These are phyloP conservation scores for Corymbia calophylla DNA, from an alignment of 441 rosid species.

Conservation along the genomic window DNA sequence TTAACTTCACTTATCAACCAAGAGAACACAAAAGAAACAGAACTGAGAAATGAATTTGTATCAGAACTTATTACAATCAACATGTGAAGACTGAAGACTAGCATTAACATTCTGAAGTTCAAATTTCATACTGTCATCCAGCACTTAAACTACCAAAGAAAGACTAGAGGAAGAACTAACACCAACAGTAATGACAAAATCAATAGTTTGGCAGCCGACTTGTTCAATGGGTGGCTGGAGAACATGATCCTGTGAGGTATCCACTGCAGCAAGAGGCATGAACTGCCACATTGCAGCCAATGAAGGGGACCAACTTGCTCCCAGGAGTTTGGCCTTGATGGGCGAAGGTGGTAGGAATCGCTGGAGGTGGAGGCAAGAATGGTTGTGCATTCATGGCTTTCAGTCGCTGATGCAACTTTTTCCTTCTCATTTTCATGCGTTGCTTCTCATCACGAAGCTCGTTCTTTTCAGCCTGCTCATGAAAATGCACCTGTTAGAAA, in stretches of 20 bases:
- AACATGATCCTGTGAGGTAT: conserved; percentile 95
- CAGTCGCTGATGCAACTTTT: conserved; percentile 80
- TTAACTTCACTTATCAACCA: neutral
- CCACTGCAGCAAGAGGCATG: conserved; percentile 92
- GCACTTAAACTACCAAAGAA: conserved; percentile 35
- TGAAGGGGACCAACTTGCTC: conserved; percentile 85
- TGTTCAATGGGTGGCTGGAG: conserved; percentile 93
- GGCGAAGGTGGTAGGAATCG: conserved; percentile 66
- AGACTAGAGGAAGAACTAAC: conserved; percentile 21
- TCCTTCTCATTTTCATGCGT: conserved; percentile 74
- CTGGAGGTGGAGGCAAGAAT: conserved; percentile 61
- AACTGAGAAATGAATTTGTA: neutral
- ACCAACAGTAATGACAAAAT: conserved; percentile 27
- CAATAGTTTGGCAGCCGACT: conserved; percentile 22
- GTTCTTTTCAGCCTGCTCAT: conserved; percentile 71
- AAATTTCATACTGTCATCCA: conserved; percentile 12
- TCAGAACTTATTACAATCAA: conserved; percentile 31
- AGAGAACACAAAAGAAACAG: neutral
- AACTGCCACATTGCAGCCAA: conserved; percentile 94
- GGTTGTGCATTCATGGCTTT: conserved; percentile 54
- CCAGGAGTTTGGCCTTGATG: conserved; percentile 77
- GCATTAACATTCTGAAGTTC: conserved; percentile 1
- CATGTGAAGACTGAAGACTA: conserved; percentile 20
- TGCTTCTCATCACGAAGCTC: conserved; percentile 94
- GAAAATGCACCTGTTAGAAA: neutral